Percentiles rank a stretch among this genome's conserved stretches.
These are phyloP conservation scores for Leucosporidium creatinivorum DNA, from an alignment of 768 basidiomycete genomes.

Conservation along the genomic window DNA sequence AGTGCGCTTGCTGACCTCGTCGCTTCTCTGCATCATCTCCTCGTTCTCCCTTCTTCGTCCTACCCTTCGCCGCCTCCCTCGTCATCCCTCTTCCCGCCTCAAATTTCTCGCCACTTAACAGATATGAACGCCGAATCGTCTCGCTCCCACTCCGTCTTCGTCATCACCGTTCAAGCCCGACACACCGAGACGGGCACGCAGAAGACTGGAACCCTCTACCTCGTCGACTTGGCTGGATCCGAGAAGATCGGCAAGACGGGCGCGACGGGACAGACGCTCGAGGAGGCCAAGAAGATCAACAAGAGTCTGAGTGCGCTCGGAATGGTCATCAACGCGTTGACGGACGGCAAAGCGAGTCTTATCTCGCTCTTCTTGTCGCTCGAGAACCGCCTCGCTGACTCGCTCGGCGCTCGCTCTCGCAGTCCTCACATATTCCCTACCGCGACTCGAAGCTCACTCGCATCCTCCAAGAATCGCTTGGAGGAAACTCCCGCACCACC, in stretches of 20 bases:
- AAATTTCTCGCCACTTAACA: slow-evolving; percentile 39
- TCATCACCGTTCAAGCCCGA: slow-evolving; percentile 92
- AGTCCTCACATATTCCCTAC: slow-evolving; percentile 96
- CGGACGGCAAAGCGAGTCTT: slow-evolving; percentile 77
- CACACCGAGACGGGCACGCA: slow-evolving; percentile 93
- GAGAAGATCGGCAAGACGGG: slow-evolving; percentile 99
- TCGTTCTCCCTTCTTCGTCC: neutral
- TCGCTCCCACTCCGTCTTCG: slow-evolving; percentile 96
- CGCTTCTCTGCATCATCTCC: no score
- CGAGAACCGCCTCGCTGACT: neutral
- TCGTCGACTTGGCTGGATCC: slow-evolving; percentile 95
- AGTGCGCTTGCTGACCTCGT: neutral
- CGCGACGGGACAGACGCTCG: slow-evolving; percentile 94
- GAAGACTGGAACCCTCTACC: slow-evolving; percentile 93
- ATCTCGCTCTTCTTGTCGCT: neutral
- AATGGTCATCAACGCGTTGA: slow-evolving; percentile 98
- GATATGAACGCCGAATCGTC: slow-evolving; percentile 99
- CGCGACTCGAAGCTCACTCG: slow-evolving; percentile 98
- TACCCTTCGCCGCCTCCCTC: neutral
- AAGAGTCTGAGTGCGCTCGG: slow-evolving; percentile 94
- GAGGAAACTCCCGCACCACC: slow-evolving; percentile 89
- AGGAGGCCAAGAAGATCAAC: slow-evolving; percentile 99
- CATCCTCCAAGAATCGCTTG: slow-evolving; percentile 95
- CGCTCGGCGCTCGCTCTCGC: neutral
- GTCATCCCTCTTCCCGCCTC: neutral